Base-by-base conservation (phyloP, 176 grass and related monocot species). In the Raddia guianensis region DNA sequence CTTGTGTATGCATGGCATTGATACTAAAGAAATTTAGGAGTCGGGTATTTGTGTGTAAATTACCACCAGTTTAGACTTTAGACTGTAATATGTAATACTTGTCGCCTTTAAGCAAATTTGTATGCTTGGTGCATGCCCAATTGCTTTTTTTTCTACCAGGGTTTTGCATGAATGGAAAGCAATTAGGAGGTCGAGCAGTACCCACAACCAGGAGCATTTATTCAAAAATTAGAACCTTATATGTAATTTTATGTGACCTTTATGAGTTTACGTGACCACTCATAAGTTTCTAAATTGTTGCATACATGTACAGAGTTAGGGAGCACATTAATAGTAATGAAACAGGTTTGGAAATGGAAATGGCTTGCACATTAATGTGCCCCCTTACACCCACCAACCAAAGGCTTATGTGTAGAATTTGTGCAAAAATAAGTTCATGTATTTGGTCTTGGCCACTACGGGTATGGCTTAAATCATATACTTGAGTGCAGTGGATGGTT, bases 401-500 rank as follows among this genome's bases (percentile, higher is more conserved):
- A 85, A 56, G 11, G 49, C 37, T 70, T 70, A 44, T 44, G 42
- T 59, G 12, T 66, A 20, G 50, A 15, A 35, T 63, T 77, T 82
- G 8, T 55, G 21, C 53, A 68, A 50, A 40, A 40, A 71, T 33
- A 45, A 54, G 9, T 71, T 66, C 61, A 8, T 72, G 5, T 4
- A 10, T 9, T 21, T 14, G 35, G 63, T 9, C 9, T 70, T 37
- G 18, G 12, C 54, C 8, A 48, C 7, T 68, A 74, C 7, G 12
- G 44, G 68, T 8, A 70, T 71, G 56, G 55, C 2, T 65, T 49
- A 50, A 12, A 42, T 57, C 9, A n/a, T 76, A 9, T 35, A 72
- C 5, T 49, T 51, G 16, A 13, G 42, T 76, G 64, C 32, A 59
- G 18, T 75, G 14, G 4, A 47, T 76, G 1, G 16, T 48, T 52